Evolutionary conservation across 2,329 filamentous ascomycete genomes (phyloP).

Genomic region (Neofusicoccum parvum): DNA sequence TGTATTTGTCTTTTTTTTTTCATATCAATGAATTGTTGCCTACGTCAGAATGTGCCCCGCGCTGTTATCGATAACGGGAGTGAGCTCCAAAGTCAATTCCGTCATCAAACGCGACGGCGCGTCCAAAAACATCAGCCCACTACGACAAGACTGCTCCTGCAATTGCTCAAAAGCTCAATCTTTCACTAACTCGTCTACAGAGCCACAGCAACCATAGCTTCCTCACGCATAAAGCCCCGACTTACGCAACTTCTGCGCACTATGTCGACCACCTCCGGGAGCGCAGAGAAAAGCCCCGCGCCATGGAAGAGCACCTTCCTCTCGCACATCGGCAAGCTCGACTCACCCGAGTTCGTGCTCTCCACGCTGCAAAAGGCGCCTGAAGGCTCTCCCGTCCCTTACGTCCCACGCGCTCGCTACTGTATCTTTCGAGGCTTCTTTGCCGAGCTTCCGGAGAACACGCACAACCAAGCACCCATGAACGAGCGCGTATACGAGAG

Average conservation of each 20-base stretch:
- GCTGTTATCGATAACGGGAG: not conserved
- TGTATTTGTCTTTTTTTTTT: too few species aligned
- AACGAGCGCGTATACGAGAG: slow-evolving; percentile 74
- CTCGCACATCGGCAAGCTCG: slow-evolving; percentile 52
- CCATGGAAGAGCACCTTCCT: slow-evolving; percentile 57
- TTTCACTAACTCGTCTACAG: not conserved
- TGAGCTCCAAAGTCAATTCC: not conserved
- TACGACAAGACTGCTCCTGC: not conserved
- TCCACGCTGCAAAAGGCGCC: slow-evolving; percentile 51
- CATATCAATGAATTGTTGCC: too few species aligned
- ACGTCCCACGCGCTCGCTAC: slow-evolving; percentile 65
- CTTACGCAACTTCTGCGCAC: slow-evolving; percentile 44
- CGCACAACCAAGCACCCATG: slow-evolving; percentile 69
- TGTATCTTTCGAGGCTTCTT: slow-evolving; percentile 88
- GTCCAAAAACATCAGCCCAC: slow-evolving; percentile 1
- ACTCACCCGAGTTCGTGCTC: slow-evolving; percentile 54
- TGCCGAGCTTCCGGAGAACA: slow-evolving; percentile 70
- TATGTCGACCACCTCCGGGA: slow-evolving; percentile 49
- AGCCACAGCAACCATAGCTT: slow-evolving; percentile 43
- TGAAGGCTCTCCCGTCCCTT: slow-evolving; percentile 41
- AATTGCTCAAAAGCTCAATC: not conserved
- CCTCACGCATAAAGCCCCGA: slow-evolving; percentile 35
- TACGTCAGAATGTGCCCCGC: slow-evolving; percentile 5
- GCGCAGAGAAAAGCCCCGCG: slow-evolving; percentile 40
- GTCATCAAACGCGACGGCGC: slow-evolving; percentile 9